Evolutionary conservation across 1,139 yeast species (phyloP).

Genomic region (Meyerozyma carpophila): DNA sequence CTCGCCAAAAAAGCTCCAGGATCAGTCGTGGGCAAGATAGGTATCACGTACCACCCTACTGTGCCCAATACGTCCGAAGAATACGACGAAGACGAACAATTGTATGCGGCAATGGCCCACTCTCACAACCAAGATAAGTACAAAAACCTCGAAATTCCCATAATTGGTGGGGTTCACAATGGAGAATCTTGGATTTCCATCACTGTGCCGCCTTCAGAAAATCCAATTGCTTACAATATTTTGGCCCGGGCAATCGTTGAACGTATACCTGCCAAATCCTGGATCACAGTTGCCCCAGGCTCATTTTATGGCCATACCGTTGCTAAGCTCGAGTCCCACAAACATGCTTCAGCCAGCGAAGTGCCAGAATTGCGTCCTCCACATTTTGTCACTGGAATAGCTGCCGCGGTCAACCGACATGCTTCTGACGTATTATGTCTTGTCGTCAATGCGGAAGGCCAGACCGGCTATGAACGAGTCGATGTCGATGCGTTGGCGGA

Average conservation of each 20-base stretch:
- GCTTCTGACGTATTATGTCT: slow-evolving; percentile 16
- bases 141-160: neutral
- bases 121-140: slow-evolving; percentile 19
- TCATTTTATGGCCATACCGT: slow-evolving; percentile 27
- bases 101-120: slow-evolving; percentile 32
- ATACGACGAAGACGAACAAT: slow-evolving; percentile 53
- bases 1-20: neutral
- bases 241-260: slow-evolving; percentile 20
- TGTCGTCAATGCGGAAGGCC: slow-evolving; percentile 51
- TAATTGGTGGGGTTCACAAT: neutral
- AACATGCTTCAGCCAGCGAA: slow-evolving; percentile 6
- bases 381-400: slow-evolving; percentile 47
- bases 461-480: slow-evolving; percentile 42
- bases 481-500: neutral
- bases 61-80: slow-evolving; percentile 21
- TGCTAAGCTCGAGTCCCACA: slow-evolving; percentile 16
- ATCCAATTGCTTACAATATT: slow-evolving; percentile 28
- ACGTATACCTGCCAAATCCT: slow-evolving; percentile 11
- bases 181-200: neutral
- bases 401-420: slow-evolving; percentile 38
- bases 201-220: slow-evolving; percentile 10
- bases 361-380: slow-evolving; percentile 47
- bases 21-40: neutral
- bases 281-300: slow-evolving; percentile 34
- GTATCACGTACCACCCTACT: neutral